Percentiles rank a stretch among this genome's conserved stretches.
These are phyloP conservation scores for Theobroma grandiflorum DNA, from an alignment of 441 rosid genomes.

Conservation along the genomic window DNA sequence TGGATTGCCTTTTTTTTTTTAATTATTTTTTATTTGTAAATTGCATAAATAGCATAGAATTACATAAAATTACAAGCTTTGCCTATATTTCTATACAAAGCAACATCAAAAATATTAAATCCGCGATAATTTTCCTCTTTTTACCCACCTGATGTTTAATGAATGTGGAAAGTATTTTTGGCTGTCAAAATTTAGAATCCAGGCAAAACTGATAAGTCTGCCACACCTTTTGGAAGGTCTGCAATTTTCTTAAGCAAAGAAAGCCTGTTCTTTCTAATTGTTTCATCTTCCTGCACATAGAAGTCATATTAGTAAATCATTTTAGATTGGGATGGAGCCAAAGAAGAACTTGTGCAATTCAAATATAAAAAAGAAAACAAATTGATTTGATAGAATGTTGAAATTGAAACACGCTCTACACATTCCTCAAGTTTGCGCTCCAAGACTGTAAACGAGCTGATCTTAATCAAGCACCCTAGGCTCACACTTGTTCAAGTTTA, in stretches of 20 bases:
- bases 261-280: slow-evolving; percentile 81
- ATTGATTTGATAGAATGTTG: neutral
- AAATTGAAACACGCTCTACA: neutral
- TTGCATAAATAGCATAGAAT: no score
- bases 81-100: slow-evolving; percentile 17
- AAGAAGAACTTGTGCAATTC: neutral
- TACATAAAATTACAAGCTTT: neutral
- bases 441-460: neutral
- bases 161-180: neutral
- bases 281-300: slow-evolving; percentile 77
- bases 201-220: slow-evolving; percentile 83
- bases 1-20: no score
- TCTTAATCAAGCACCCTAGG: neutral
- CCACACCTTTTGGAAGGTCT: slow-evolving; percentile 81
- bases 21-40: no score
- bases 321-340: neutral
- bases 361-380: neutral
- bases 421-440: neutral
- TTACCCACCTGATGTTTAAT: neutral
- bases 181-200: slow-evolving; percentile 61
- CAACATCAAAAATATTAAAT: slow-evolving; percentile 3
- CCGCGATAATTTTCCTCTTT: neutral
- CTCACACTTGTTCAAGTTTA: neutral
- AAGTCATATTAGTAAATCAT: neutral
- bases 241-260: slow-evolving; percentile 79